Conservation (phyloP, 2,329 filamentous ascomycete genomes). For the Calonectria pauciramosa region DNA sequence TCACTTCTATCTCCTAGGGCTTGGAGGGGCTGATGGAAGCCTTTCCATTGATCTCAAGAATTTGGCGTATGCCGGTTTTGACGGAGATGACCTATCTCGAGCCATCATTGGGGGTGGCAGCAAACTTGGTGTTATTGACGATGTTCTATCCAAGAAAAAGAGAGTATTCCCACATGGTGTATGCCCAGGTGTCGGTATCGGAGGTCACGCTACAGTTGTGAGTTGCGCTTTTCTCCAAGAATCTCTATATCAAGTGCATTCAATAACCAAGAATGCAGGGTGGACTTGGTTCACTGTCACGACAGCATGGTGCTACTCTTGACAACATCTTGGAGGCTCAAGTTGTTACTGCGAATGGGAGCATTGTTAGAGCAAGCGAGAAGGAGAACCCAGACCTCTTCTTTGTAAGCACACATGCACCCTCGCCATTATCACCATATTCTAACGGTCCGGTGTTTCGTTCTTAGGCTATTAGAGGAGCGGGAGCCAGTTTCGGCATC, state of each 20-base stretch:
- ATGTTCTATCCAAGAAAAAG: neutral
- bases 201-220: constrained; percentile 8
- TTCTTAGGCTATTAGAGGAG: neutral
- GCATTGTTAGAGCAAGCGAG: neutral
- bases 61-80: neutral
- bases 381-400: neutral
- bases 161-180: constrained; percentile 6
- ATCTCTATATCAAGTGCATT: no score
- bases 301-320: neutral
- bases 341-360: neutral
- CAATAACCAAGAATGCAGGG: neutral
- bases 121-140: neutral
- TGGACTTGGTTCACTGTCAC: neutral
- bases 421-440: neutral
- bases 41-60: constrained; percentile 1
- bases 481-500: constrained; percentile 11
- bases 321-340: constrained; percentile 2
- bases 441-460: neutral
- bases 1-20: neutral
- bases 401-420: neutral
- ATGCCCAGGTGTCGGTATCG: neutral
- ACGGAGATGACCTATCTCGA: neutral
- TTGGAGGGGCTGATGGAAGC: neutral
- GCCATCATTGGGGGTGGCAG: neutral
- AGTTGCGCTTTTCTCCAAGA: neutral